These are phyloP conservation scores for Xylariaceae sp. DNA, from an alignment of 2,329 filamentous ascomycete genomes.

Conservation along the genomic window DNA sequence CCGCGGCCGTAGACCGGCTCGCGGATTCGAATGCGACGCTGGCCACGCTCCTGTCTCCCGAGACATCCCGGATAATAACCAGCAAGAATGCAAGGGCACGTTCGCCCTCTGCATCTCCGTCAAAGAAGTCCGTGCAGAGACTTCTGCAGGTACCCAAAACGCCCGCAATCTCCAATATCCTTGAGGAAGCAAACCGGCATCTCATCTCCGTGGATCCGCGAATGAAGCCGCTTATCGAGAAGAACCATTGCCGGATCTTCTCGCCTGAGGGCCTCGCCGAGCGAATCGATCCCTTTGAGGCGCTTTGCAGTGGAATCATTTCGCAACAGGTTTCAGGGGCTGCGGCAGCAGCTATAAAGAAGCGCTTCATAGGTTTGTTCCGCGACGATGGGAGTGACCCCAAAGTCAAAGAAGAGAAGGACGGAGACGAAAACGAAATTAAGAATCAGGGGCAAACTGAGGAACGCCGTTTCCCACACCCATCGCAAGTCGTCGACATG, in stretches of 20 bases:
- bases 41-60: conserved; percentile 65
- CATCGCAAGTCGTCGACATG: conserved; percentile 61
- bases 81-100: conserved; percentile 40
- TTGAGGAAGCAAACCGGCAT: conserved; percentile 70
- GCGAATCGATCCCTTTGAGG: conserved; percentile 80
- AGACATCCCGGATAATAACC: conserved; percentile 58
- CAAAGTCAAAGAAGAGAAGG: not conserved
- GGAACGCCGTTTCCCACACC: conserved; percentile 60
- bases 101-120: conserved; percentile 37
- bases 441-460: conserved; percentile 4
- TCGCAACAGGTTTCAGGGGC: conserved; percentile 94
- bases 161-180: conserved; percentile 64
- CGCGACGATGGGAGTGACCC: conserved; percentile 26
- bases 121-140: conserved; percentile 35
- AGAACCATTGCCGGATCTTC: conserved; percentile 73
- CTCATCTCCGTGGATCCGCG: conserved; percentile 68
- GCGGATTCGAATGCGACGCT: conserved; percentile 62
- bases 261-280: conserved; percentile 77
- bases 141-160: conserved; percentile 27
- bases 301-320: conserved; percentile 80
- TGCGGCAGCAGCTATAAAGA: conserved; percentile 83
- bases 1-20: conserved; percentile 46
- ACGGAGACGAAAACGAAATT: conserved; percentile 2
- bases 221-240: conserved; percentile 65
- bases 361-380: conserved; percentile 76